Evolutionary conservation across 192 early-diverging fungal species (phyloP), one percentile per base, ranked within the genome.

Genomic region (Radiomyces spectabilis): DNA sequence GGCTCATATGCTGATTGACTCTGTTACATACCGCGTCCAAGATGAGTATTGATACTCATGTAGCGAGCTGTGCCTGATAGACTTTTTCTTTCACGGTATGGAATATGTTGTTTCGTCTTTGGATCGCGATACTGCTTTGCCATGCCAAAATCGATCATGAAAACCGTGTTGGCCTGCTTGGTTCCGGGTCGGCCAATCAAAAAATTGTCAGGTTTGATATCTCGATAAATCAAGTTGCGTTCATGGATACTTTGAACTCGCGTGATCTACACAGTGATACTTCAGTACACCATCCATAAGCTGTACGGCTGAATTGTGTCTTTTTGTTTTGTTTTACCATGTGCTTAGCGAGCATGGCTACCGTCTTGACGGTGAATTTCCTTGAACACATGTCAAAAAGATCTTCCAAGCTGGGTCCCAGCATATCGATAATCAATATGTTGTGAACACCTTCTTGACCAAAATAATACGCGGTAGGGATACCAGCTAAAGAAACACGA

Each of bases 131-230:
- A 98, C 63, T 91, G 84, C 74, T 98, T 98, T 31, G 94, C 95
- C 93, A 98, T 95, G 43, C 95, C 95, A 83, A 95, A 97, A 77
- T 98, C 95, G 56, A 98, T 85, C 61, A 98, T 78, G 61, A 85
- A 89, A 16, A 98, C 80, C 66, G 73, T 71, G 57, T 82, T 87
- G 26, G 74, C 79, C 34, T 71, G 66, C 50, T 78, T 77, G 27
- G 83, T 79, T 46, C 71, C 68, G 1, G 86, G 85, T 30, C 87
- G 78, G 30, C 95, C 95, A 59, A 95, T 86, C 63, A 98, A 74
- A 61, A 98, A 98, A 78, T 98, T 98, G 71, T 98, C 95, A 35
- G 95, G 95, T 71, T 98, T 98, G 73, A 98, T 95, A 71, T 98
- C 95, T 41, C 95, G 82, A 70, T 98, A 98, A 34, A 98, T 91